These are phyloP conservation scores for Claviceps africana DNA, from an alignment of 2,329 filamentous ascomycete species.

Conservation along the genomic window DNA sequence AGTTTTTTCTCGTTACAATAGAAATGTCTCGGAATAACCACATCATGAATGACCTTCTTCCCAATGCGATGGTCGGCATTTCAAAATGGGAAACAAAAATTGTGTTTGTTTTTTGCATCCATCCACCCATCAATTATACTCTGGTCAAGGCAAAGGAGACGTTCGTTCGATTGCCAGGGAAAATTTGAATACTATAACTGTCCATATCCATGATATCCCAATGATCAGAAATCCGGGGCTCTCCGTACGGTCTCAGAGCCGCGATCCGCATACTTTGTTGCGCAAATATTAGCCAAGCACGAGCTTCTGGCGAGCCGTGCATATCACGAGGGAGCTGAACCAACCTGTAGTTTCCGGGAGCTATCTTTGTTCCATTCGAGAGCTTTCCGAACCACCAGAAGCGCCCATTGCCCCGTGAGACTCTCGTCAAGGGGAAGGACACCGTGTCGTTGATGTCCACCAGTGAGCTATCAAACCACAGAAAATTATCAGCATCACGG, in stretches of 20 bases:
- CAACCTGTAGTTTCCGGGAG: conserved; percentile 27
- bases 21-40: background rate
- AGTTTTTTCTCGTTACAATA: background rate
- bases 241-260: conserved; percentile 27
- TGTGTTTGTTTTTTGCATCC: too few species aligned
- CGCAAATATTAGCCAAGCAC: background rate
- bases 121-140: background rate
- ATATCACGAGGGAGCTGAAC: background rate
- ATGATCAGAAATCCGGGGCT: conserved; percentile 25
- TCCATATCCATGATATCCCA: conserved; percentile 25
- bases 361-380: conserved; percentile 26
- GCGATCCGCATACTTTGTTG: conserved; percentile 26
- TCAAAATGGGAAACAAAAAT: background rate
- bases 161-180: conserved; percentile 18
- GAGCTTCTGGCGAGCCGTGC: background rate
- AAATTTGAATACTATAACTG: conserved; percentile 18
- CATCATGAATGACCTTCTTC: background rate
- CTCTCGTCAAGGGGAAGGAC: conserved; percentile 22
- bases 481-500: conserved; percentile 2
- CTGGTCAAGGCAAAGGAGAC: conserved; percentile 7
- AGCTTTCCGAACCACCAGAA: conserved; percentile 30
- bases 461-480: conserved; percentile 1
- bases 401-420: conserved; percentile 18
- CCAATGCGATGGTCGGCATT: background rate
- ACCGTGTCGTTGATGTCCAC: conserved; percentile 22